Conservation (phyloP, 441 rosid species). For the Populus hybrid region DNA sequence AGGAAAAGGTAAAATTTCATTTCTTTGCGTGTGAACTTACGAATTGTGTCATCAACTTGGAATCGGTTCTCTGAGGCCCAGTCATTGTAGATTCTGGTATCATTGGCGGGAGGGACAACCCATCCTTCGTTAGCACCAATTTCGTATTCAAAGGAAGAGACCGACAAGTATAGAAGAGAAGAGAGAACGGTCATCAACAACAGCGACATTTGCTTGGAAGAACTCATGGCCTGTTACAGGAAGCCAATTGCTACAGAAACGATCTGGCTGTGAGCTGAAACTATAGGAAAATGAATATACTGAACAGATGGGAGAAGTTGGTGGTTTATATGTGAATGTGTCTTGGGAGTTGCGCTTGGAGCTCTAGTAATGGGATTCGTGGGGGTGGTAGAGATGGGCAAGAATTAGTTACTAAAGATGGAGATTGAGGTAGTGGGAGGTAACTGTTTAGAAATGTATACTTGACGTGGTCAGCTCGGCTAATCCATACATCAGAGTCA, state of each 20-base stretch:
- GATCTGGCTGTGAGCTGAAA: not conserved
- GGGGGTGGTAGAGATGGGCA: constrained; percentile 15
- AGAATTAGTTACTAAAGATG: not conserved
- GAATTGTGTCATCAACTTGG: constrained; percentile 56
- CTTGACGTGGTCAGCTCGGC: not conserved
- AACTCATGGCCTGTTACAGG: not conserved
- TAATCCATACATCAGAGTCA: not conserved
- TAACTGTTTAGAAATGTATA: not conserved
- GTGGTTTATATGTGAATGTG: not conserved
- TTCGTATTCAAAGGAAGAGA: constrained; percentile 42
- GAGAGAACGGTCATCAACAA: constrained; percentile 16
- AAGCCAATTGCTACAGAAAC: constrained; percentile 1
- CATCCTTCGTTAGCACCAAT: constrained; percentile 48
- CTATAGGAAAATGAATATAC: not conserved
- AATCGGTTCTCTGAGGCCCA: constrained; percentile 91
- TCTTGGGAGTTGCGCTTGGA: not conserved
- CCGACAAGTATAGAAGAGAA: constrained; percentile 19
- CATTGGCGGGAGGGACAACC: constrained; percentile 46
- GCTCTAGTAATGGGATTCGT: constrained; percentile 27
- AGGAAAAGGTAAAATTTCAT: not conserved
- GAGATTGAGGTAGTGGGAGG: constrained; percentile 1
- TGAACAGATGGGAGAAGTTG: not conserved
- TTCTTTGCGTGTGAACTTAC: constrained; percentile 33
- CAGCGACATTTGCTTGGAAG: constrained; percentile 10
- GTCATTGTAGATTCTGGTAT: constrained; percentile 47